Evolutionary conservation across 2,329 filamentous ascomycete species (phyloP), one percentile per base, ranked within the genome.

Genomic region (Xylariomycetidae sp.): DNA sequence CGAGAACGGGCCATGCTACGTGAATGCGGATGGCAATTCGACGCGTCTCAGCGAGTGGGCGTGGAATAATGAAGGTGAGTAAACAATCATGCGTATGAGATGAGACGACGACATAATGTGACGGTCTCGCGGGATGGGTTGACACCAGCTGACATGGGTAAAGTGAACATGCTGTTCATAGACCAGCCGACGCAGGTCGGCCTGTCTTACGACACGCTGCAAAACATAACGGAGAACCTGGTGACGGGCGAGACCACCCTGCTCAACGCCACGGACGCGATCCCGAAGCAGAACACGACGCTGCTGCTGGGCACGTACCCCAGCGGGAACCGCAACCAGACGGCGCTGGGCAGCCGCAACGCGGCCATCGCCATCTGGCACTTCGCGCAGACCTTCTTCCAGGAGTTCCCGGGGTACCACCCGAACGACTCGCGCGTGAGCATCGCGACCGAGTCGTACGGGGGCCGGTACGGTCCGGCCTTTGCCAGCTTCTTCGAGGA

Each of bases 141-240:
- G n/a, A n/a, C n/a, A n/a, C n/a, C n/a, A n/a, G n/a, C n/a, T n/a
- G n/a, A n/a, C n/a, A n/a, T n/a, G n/a, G n/a, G 16, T 8, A 9
- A 62, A 37, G 72, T 70, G 19, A 79, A 79, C 45, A 61, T 79
- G 51, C 49, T 70, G n/a, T 69, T 62, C 38, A 58, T 69, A 34
- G 64, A 71, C 51, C 66, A 70, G 55, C 77, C 77, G 7, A 74
- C 77, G 30, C 77, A 82, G 53, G 69, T 81, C 8, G 72, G 73
- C 25, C 74, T 79, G 40, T 80, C 75, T 2, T 75, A 72, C 45
- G 82, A 84, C 48, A 66, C 66, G 7, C 53, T 65, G 9, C 72
- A 67, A n/a, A 81, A 81, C 43, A 59, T 67, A 13, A 73, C 74
- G 3, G 51, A 74, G 22, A 61, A 70, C 40, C 58, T 70, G 18